Percentiles rank a stretch among this genome's conserved stretches.
phyloP scores from a whole-genome alignment of 352 stramenopile species.

The Globisporangium radiosum region DNA sequence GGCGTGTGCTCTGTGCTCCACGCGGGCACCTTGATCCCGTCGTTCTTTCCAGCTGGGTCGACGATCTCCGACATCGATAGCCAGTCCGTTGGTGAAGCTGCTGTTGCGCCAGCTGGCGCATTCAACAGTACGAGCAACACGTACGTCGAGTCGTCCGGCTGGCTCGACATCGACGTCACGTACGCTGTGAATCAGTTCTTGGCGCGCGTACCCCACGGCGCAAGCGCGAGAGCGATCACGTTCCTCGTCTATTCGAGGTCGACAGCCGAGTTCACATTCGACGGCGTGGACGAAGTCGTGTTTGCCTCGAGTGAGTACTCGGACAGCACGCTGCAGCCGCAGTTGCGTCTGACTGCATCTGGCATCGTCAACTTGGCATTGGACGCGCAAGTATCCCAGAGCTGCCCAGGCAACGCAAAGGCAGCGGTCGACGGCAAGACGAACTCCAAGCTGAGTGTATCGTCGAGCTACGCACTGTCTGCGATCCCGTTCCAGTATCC shows the following conservation, averaged over 20 bases:
- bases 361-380: constrained; percentile 44
- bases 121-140: constrained; percentile 36
- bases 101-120: constrained; percentile 21
- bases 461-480: constrained; percentile 48
- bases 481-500: constrained; percentile 32
- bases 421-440: constrained; percentile 41
- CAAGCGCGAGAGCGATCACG: constrained; percentile 27
- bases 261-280: constrained; percentile 34
- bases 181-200: constrained; percentile 47
- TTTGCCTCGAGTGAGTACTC: constrained; percentile 56
- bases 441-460: constrained; percentile 29
- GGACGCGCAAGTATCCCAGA: constrained; percentile 29
- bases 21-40: constrained; percentile 11
- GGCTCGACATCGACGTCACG: constrained; percentile 69
- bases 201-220: constrained; percentile 13
- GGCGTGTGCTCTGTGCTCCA: constrained; percentile 19
- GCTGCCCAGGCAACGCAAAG: constrained; percentile 33
- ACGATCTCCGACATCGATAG: constrained; percentile 24
- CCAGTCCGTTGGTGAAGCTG: constrained; percentile 20
- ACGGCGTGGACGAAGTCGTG: constrained; percentile 40
- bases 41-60: constrained; percentile 25
- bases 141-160: constrained; percentile 30
- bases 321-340: constrained; percentile 22
- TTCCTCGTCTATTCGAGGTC: constrained; percentile 49
- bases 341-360: constrained; percentile 39